A percentile compares a stretch with the other conserved stretches of the same genome.
These are phyloP conservation scores for Anastatica hierochuntica DNA, from an alignment of 345 rosid genomes.

Conservation along the genomic window DNA sequence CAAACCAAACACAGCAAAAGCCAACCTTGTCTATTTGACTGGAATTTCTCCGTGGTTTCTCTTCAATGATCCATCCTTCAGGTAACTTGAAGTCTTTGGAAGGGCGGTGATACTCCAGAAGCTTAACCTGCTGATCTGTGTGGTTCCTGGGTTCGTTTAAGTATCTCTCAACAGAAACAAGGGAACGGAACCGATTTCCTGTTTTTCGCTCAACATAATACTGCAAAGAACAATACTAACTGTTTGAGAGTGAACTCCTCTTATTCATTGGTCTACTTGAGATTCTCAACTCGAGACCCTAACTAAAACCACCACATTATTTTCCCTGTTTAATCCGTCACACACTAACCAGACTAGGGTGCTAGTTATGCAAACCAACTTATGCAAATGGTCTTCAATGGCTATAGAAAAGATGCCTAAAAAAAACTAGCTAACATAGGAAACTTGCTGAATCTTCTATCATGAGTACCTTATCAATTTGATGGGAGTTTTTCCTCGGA, in stretches of 20 bases:
- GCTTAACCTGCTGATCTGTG: constrained; percentile 8
- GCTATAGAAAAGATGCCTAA: too few relatives aligned
- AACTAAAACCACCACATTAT: not conserved
- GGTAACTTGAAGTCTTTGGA: constrained; percentile 19
- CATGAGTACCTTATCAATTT: constrained; percentile 22
- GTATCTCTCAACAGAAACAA: constrained; percentile 36
- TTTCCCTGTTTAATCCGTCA: not conserved
- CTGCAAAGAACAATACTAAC: constrained; percentile 23
- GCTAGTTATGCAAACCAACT: not conserved
- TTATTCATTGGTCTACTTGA: not conserved
- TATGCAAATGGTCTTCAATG: too few relatives aligned
- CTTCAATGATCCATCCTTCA: constrained; percentile 22
- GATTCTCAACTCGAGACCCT: not conserved
- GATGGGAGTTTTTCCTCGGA: constrained; percentile 22
- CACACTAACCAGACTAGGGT: not conserved
- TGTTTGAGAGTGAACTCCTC: not conserved
- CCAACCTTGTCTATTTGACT: constrained; percentile 16
- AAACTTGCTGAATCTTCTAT: not conserved
- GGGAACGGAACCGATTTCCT: constrained; percentile 42
- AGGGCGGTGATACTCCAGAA: not conserved
- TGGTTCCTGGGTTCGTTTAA: constrained; percentile 13
- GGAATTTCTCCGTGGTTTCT: constrained; percentile 8
- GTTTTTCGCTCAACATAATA: constrained; percentile 41
- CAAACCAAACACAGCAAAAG: not conserved
- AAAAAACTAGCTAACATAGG: not conserved